Base-by-base conservation (phyloP, 768 basidiomycete species). In the Calocybe cyanea region DNA sequence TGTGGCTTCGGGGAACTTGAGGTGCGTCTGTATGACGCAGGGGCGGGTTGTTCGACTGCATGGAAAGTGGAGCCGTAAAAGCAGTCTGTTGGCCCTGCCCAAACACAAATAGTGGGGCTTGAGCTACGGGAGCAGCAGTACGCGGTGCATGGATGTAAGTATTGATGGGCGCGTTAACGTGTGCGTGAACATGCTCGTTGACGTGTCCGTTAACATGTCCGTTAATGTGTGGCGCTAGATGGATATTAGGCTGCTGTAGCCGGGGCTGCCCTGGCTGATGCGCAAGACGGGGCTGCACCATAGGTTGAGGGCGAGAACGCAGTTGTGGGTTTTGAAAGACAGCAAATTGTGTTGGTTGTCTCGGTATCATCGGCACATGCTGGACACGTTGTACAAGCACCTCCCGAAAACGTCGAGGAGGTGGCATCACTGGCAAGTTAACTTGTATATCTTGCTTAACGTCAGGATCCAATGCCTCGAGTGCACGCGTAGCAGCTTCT, bases 381-480 rank as follows among this genome's bases (percentile, higher is more conserved):
- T 6, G 34, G 7, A 18, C 7, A 35, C 7, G 34, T 11, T 28
- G 6, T 28, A 28, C n/a, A 28, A 35, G 34, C 7, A n/a, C 17
- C 13, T n/a, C 17, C 7, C 14, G n/a, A 18, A 35, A 35, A 17
- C 4, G 23, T 25, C 30, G 60, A 9, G 61, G 59, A 8, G 63
- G 52, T 17, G 55, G 53, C 11, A 28, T 28, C 25, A 28, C 25
- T 3, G 75, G 80, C 20, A 77, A 54, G 25, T 83, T 81, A 14
- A 84, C 71, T 42, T 71, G 63, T 51, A 85, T 60, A 31, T 69
- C 67, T 14, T 71, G 60, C 35, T 73, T 65, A 18, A 78, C 62
- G 30, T 83, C 77, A 0, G 83, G 81, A 24, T 80, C 70, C 18
- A 75, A 73, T 20, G 77, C 73, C 19, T 73, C 72, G 7, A 76